phyloP scores from a whole-genome alignment of 495 filamentous ascomycete species.

The Aspergillus nidulans region DNA sequence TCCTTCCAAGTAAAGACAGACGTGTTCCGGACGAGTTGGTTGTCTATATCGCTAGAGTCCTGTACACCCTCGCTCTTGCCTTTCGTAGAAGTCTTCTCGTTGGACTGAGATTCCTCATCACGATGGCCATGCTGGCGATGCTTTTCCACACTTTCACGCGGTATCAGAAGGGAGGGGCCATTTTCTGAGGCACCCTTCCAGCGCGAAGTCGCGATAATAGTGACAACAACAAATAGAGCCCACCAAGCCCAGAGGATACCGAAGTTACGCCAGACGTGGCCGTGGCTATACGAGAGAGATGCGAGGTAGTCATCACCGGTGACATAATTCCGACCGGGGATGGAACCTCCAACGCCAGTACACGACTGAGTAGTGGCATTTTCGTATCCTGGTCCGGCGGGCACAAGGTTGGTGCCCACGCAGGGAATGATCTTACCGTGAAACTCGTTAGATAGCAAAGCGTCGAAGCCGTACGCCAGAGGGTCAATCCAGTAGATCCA shows the following conservation, averaged over 20 bases:
- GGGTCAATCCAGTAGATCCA: conserved; percentile 68
- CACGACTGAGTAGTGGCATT: conserved; percentile 44
- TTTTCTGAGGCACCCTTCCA: conserved; percentile 33
- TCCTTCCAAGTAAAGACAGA: conserved; percentile 60
- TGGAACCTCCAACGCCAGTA: conserved; percentile 46
- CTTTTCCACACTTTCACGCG: conserved; percentile 31
- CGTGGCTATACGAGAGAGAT: conserved; percentile 45
- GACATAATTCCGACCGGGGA: conserved; percentile 36
- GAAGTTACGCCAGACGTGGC: conserved; percentile 45
- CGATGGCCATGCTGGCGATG: conserved; percentile 9
- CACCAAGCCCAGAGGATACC: conserved; percentile 45
- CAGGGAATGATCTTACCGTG: conserved; percentile 39
- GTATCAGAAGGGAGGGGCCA: conserved; percentile 34
- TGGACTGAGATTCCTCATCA: conserved; percentile 32
- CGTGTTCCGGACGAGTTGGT: conserved; percentile 41
- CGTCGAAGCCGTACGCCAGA: conserved; percentile 62
- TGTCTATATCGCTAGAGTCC: conserved; percentile 15
- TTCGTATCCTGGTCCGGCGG: conserved; percentile 28
- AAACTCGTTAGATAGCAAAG: conserved; percentile 59
- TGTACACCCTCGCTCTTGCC: neutral
- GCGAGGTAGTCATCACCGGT: conserved; percentile 46
- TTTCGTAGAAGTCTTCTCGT: conserved; percentile 17
- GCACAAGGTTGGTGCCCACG: conserved; percentile 44
- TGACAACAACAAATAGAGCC: conserved; percentile 35
- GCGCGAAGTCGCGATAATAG: conserved; percentile 31